Evolutionary conservation across 2,329 filamentous ascomycete species (phyloP), one percentile per base, ranked within the genome.

Genomic region (Apiospora sp.): DNA sequence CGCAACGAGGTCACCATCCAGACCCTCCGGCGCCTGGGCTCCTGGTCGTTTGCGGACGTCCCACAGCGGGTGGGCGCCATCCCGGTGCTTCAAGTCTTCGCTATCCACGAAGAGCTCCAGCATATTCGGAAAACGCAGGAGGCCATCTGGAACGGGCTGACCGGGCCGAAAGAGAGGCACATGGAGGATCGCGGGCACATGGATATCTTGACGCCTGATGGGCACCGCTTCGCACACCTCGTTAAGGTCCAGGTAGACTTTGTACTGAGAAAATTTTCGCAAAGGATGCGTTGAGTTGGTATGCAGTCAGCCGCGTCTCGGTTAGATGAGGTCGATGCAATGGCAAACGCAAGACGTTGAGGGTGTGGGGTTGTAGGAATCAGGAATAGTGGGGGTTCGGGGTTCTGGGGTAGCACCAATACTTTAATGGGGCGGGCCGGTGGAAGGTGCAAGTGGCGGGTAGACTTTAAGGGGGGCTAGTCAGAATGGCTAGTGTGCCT

Each of bases 11-110:
- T 58, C 16, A 69, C 71, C 14, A 30, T 69, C 37, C 71, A 72
- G 67, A 72, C 30, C n/a, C 71, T 74, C 70, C 75, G 74, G 41
- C 71, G 67, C n/a, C 44, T 72, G 13, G n/a, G 34, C 4, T 37
- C 67, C 30, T 72, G 71, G 71, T 37, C 19, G 12, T 67, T 67
- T 12, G 19, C 27, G 30, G 46, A 61, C 24, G 24, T 69, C n/a
- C 51, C 61, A 1, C 44, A 22, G 34, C 48, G 58, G 6, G 27
- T 72, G 14, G 44, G 22, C 19, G 43, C 64, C 16, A 72, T 67
- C 22, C 71, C 71, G 19, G 48, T 46, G 13, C 19, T 72, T 22
- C 46, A 49, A 27, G 58, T 72, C 22, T 37, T 72, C 41, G 68
- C 71, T 16, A n/a, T 37, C 2, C 46, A 46, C 22, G 30, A 69